These are phyloP conservation scores for Exidia glandulosa DNA, from an alignment of 768 basidiomycete species.

Conservation along the genomic window DNA sequence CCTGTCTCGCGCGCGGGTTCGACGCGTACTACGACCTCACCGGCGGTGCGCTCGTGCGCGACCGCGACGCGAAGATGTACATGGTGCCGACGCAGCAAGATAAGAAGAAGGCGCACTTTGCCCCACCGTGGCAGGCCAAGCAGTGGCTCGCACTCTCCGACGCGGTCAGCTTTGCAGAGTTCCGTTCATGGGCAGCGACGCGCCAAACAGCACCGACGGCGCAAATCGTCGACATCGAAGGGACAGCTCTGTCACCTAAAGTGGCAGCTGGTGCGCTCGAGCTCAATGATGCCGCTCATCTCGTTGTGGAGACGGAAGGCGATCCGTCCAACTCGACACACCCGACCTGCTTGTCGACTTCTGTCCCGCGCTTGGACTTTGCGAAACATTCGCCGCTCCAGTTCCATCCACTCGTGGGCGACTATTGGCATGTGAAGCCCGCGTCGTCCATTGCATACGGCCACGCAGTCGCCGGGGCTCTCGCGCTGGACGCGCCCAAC, in stretches of 20 bases:
- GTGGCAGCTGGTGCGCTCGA: slow-evolving; percentile 10
- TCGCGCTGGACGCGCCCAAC: neutral
- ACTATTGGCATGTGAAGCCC: slow-evolving; percentile 13
- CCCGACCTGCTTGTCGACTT: slow-evolving; percentile 15
- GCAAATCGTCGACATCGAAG: slow-evolving; percentile 27
- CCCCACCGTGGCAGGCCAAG: neutral
- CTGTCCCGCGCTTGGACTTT: slow-evolving; percentile 13
- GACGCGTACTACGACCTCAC: slow-evolving; percentile 37
- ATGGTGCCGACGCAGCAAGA: neutral
- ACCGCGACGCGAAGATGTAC: neutral
- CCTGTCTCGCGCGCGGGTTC: slow-evolving; percentile 40
- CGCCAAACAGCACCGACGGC: slow-evolving; percentile 20
- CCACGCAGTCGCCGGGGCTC: neutral
- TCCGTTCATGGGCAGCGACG: slow-evolving; percentile 26
- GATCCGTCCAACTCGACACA: slow-evolving; percentile 11
- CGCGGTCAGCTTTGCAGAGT: slow-evolving; percentile 26
- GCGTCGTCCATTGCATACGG: slow-evolving; percentile 4
- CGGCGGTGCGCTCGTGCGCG: slow-evolving; percentile 5
- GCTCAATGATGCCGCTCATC: slow-evolving; percentile 4
- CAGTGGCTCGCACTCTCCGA: slow-evolving; percentile 8
- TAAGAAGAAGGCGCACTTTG: no score
- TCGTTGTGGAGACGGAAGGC: slow-evolving; percentile 9
- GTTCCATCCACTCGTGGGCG: slow-evolving; percentile 14
- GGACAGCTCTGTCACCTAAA: slow-evolving; percentile 11
- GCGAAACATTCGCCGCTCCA: slow-evolving; percentile 9